Evolutionary conservation across 176 grass and related monocot genomes (phyloP).

Genomic region (Lolium multiflorum): DNA sequence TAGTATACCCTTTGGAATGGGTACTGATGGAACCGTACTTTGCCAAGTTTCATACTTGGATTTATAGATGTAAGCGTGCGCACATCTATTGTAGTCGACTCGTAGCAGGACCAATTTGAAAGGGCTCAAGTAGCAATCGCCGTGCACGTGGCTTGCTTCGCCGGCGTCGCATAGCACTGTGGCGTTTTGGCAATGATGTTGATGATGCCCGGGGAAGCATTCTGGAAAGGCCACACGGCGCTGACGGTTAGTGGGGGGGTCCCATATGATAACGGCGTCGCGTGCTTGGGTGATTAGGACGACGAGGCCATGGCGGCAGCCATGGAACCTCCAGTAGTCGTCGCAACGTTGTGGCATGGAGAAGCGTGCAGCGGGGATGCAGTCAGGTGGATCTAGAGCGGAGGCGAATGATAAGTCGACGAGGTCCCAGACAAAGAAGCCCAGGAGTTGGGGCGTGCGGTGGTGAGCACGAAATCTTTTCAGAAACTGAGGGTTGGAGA

Average conservation of each 20-base stretch:
- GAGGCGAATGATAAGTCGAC: background rate
- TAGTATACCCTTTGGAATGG: background rate
- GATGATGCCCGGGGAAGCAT: background rate
- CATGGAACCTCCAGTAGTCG: background rate
- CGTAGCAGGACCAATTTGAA: background rate
- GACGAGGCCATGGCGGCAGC: background rate
- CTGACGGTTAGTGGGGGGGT: background rate
- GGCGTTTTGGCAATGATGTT: background rate
- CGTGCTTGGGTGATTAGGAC: background rate
- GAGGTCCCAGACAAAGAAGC: background rate
- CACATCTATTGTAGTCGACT: background rate
- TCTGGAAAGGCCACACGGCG: background rate
- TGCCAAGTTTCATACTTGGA: background rate
- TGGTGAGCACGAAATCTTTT: background rate
- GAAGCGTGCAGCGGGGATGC: background rate
- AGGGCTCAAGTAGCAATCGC: background rate
- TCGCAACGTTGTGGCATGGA: background rate
- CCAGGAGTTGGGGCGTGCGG: background rate
- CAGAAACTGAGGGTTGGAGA: background rate
- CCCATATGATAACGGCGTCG: background rate
- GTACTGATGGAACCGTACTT: background rate
- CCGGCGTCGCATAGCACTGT: background rate
- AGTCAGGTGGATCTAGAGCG: background rate
- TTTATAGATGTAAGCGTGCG: background rate
- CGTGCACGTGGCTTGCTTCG: background rate